Evolutionary conservation across 2,329 filamentous ascomycete genomes (phyloP).

Genomic region (Neocatenulostroma microsporum): DNA sequence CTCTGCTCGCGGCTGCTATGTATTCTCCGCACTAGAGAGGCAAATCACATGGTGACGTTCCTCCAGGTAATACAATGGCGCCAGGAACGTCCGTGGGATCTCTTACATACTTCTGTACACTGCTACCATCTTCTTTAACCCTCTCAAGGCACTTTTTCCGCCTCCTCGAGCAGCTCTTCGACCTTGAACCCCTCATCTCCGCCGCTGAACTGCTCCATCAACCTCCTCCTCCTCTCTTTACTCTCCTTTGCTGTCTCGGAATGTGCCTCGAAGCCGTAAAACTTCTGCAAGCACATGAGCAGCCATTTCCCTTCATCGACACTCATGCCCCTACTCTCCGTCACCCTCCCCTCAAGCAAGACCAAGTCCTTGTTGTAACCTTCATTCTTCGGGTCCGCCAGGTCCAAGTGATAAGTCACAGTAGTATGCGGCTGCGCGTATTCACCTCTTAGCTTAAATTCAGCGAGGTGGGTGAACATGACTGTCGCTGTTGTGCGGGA

Average conservation of each 20-base stretch:
- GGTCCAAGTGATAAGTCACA: constrained; percentile 81
- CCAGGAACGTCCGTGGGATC: too few species aligned
- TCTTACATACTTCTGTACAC: too few species aligned
- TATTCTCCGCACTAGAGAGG: too few species aligned
- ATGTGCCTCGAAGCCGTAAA: constrained; percentile 62
- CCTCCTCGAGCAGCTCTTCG: constrained; percentile 78
- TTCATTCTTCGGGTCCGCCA: too few species aligned
- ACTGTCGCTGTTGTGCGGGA: constrained; percentile 52
- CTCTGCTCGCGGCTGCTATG: too few species aligned
- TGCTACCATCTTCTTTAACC: too few species aligned
- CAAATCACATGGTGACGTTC: too few species aligned
- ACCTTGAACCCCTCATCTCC: constrained; percentile 76
- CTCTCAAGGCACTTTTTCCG: constrained; percentile 62
- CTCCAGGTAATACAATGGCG: too few species aligned
- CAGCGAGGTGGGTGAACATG: constrained; percentile 87
- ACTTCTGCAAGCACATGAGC: constrained; percentile 86
- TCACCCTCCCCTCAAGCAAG: constrained; percentile 74
- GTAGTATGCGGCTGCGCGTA: constrained; percentile 90
- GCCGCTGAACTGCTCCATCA: constrained; percentile 73
- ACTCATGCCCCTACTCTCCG: constrained; percentile 66
- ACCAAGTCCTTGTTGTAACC: constrained; percentile 74
- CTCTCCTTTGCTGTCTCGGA: constrained; percentile 59
- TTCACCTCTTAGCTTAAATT: constrained; percentile 85
- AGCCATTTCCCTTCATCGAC: constrained; percentile 82
- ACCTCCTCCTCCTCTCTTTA: constrained; percentile 57